Conservation (phyloP, 495 filamentous ascomycete genomes). For the Diplogelasinospora grovesii region DNA sequence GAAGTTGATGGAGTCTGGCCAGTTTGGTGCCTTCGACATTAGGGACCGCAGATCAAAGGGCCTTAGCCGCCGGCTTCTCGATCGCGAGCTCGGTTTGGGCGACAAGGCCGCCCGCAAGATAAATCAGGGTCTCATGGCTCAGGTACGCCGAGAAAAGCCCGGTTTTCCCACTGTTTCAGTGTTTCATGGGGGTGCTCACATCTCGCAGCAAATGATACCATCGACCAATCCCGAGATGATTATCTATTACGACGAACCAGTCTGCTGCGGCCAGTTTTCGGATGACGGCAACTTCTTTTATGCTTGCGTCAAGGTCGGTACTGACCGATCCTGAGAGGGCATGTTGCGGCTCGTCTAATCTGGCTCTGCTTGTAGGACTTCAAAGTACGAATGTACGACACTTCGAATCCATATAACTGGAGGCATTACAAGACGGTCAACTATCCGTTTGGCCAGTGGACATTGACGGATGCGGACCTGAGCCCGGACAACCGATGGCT, state of each 20-base stretch:
- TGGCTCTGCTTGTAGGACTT: constrained; percentile 64
- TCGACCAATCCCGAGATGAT: constrained; percentile 75
- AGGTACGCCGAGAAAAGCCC: constrained; percentile 1
- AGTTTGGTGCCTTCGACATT: constrained; percentile 60
- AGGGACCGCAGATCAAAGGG: constrained; percentile 45
- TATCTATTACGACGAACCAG: constrained; percentile 75
- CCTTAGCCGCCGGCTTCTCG: constrained; percentile 62
- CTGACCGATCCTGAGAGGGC: background rate
- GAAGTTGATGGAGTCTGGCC: constrained; percentile 71
- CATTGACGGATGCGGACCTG: constrained; percentile 86
- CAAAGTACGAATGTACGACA: constrained; percentile 93
- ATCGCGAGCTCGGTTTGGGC: constrained; percentile 69
- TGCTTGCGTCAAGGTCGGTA: constrained; percentile 61
- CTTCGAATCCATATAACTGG: constrained; percentile 92
- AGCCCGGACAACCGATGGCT: constrained; percentile 89
- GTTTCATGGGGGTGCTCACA: background rate
- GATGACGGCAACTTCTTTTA: constrained; percentile 98
- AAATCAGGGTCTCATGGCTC: constrained; percentile 53
- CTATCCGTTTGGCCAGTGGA: constrained; percentile 87
- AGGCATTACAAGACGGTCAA: constrained; percentile 88
- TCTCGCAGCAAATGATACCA: constrained; percentile 56
- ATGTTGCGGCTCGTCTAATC: too few relatives aligned
- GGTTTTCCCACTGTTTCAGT: too few relatives aligned
- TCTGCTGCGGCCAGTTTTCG: constrained; percentile 94
- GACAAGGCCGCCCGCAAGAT: constrained; percentile 44